Conservation (phyloP, 805 yeast genomes). For the Cyberlindnera euphorbiiphila region DNA sequence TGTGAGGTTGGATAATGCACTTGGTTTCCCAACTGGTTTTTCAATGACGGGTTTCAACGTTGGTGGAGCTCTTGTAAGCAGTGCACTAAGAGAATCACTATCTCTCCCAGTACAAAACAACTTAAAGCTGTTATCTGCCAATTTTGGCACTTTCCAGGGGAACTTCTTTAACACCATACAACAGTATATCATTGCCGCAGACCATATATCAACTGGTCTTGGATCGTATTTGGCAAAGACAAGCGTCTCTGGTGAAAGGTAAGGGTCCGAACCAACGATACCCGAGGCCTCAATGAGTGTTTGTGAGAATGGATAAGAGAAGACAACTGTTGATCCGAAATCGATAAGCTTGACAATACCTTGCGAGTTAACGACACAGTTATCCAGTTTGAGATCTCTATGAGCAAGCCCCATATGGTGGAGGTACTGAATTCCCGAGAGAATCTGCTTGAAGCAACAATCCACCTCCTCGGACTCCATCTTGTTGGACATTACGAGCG, state of each 20-base stretch:
- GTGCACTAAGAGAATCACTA: constrained; percentile 61
- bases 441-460: constrained; percentile 86
- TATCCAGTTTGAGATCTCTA: constrained; percentile 86
- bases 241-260: constrained; percentile 88
- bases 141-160: constrained; percentile 92
- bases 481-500: constrained; percentile 89
- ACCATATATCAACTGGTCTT: constrained; percentile 92
- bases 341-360: constrained; percentile 90
- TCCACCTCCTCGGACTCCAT: constrained; percentile 76
- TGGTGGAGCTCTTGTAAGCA: constrained; percentile 54
- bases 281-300: constrained; percentile 75
- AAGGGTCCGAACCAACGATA: constrained; percentile 85
- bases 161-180: constrained; percentile 90
- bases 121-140: constrained; percentile 77
- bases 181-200: constrained; percentile 84
- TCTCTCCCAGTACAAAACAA: constrained; percentile 72
- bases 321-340: constrained; percentile 91
- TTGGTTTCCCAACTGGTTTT: constrained; percentile 18
- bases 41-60: constrained; percentile 37
- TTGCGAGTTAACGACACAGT: constrained; percentile 77
- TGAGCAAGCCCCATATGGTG: constrained; percentile 87
- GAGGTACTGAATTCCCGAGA: constrained; percentile 75
- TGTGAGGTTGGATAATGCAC: constrained; percentile 26
- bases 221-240: constrained; percentile 83
- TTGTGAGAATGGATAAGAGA: constrained; percentile 78